Base-by-base conservation (phyloP, 2,329 filamentous ascomycete genomes). In the Cladosporium sp. region DNA sequence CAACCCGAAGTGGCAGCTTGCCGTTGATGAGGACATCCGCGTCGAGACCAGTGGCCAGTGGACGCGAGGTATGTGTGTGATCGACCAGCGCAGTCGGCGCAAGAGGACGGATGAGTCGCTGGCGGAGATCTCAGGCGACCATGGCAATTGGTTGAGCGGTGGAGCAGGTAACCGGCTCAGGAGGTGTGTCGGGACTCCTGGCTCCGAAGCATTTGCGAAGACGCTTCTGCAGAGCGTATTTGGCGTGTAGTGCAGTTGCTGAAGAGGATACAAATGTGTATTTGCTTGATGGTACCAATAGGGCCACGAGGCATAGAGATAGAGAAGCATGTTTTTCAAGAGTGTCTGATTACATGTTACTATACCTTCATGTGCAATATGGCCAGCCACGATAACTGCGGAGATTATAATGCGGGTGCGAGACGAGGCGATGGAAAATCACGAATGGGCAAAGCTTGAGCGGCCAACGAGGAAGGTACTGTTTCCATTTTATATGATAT, bases 1-100 rank as follows among this genome's bases (percentile, higher is more conserved):
- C 5, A 67, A 72, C 31, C 65, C 69, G 14, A 60, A 65, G 60
- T 81, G 80, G 80, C 68, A 75, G 28, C 75, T 81, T 61, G 73
- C 72, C 21, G 69, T 73, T n/a, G 74, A 74, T 0, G 90, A 96
- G 77, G 95, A 99, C 76, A 89, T 99, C 65, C 86, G 95, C 23
- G 83, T 99, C 49, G 95, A 99, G 80, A 96, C 93, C 0, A 81
- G 86, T 2, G 95, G 94, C 1, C 95, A 98, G 81, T 99, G 95
- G 95, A 96, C 93, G 55, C 84, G 92, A 65, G 94, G 95, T 1
- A 93, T 95, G 89, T 93, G 93, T 74, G 84, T 98, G 35, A 82
- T 93, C 49, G 95, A 99, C 81, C 84, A 88, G 40, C 85, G 95
- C 53, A 79, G 80, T 44, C 80, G 87, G 63, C 82, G 80, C 68